Evolutionary conservation across 2,329 filamentous ascomycete species (phyloP).

Genomic region (Diaporthe sp.): DNA sequence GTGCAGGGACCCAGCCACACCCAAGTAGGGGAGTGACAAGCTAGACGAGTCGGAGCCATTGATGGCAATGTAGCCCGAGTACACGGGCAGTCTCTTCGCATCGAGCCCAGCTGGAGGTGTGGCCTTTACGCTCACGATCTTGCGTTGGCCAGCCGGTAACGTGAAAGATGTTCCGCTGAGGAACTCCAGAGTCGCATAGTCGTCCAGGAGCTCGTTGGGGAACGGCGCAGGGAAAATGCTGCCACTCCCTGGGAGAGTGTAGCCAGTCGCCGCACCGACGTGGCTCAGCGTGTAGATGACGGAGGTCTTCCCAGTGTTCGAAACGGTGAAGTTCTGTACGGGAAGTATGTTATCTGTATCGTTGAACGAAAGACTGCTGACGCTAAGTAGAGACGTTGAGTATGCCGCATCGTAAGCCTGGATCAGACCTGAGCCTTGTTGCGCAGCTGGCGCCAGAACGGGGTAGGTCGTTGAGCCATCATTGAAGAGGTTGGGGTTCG

Average conservation of each 20-base stretch:
- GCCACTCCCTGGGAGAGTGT: slow-evolving; percentile 59
- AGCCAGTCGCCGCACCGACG: slow-evolving; percentile 65
- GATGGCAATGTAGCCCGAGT: slow-evolving; percentile 63
- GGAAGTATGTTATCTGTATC: slow-evolving; percentile 70
- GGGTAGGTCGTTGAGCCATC: slow-evolving; percentile 54
- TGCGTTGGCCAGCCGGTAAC: slow-evolving; percentile 57
- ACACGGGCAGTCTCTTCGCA: slow-evolving; percentile 59
- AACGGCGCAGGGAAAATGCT: slow-evolving; percentile 57
- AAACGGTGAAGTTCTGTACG: slow-evolving; percentile 66
- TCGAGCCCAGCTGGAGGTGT: slow-evolving; percentile 56
- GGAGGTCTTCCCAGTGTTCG: slow-evolving; percentile 64
- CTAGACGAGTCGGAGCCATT: slow-evolving; percentile 58
- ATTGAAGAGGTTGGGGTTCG: slow-evolving; percentile 65
- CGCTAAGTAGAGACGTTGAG: slow-evolving; percentile 65
- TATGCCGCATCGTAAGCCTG: slow-evolving; percentile 72
- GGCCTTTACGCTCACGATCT: slow-evolving; percentile 61
- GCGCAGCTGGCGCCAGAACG: slow-evolving; percentile 67
- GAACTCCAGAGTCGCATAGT: slow-evolving; percentile 60
- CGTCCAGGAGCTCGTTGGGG: slow-evolving; percentile 59
- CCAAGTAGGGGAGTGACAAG: slow-evolving; percentile 57
- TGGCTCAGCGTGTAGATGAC: slow-evolving; percentile 68
- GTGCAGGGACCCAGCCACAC: slow-evolving; percentile 56
- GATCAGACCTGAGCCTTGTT: slow-evolving; percentile 73
- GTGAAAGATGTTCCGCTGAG: slow-evolving; percentile 56
- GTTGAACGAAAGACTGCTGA: slow-evolving; percentile 73